Conservation (phyloP, 169 alveolate species). For the Plasmodium vivax region DNA sequence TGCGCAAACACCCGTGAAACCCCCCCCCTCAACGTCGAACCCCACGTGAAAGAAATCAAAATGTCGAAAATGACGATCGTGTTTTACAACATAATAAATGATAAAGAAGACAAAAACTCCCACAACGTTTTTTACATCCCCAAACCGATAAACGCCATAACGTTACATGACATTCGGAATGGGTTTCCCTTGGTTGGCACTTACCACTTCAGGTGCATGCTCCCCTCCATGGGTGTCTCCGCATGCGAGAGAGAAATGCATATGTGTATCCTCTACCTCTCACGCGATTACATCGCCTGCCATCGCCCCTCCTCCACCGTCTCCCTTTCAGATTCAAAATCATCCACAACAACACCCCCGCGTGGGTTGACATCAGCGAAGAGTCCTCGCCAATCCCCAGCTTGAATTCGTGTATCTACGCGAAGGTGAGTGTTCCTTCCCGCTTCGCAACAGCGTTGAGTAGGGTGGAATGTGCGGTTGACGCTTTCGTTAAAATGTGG, state of each 20-base stretch:
- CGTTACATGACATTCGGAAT: constrained; percentile 26
- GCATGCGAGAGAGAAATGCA: neutral
- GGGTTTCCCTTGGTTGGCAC: constrained; percentile 66
- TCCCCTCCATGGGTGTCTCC: neutral
- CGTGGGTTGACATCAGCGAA: constrained; percentile 65
- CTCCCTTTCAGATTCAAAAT: constrained; percentile 44
- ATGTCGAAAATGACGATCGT: constrained; percentile 65
- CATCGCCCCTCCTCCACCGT: neutral
- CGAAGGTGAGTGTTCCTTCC: neutral
- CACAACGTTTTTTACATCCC: constrained; percentile 65
- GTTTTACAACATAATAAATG: constrained; percentile 61
- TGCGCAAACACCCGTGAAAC: neutral
- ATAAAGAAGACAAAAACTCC: constrained; percentile 61
- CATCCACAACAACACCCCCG: constrained; percentile 25
- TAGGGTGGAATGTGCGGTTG: neutral
- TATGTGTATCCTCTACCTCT: neutral
- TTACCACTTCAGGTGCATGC: constrained; percentile 53
- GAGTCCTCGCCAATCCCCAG: constrained; percentile 51
- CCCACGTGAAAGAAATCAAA: constrained; percentile 1
- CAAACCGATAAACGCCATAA: constrained; percentile 34
- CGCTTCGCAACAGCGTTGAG: neutral
- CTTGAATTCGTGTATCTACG: constrained; percentile 59
- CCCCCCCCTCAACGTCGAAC: neutral
- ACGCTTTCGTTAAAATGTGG: neutral
- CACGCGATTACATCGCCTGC: neutral